Evolutionary conservation across 1,284 basidiomycete genomes (phyloP), one percentile per base, ranked within the genome.

Genomic region (Cutaneotrichosporon dermatis): DNA sequence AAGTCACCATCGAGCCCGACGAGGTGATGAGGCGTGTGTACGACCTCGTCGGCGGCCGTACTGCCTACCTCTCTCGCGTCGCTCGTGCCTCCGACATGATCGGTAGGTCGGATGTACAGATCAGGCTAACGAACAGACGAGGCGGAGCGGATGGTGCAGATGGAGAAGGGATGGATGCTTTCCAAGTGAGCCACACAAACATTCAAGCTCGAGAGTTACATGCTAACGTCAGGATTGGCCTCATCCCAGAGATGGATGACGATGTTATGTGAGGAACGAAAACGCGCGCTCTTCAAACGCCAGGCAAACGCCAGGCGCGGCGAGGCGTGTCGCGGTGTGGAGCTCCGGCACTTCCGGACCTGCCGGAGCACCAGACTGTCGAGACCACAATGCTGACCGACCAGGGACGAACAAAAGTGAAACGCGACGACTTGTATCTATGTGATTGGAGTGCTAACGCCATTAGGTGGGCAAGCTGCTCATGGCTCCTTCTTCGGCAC

Each of bases 81-180:
- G 70, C 86, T 2, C 83, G 83, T 57, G 78, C 85, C 1, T 75
- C 76, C 35, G 82, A 90, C 70, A 85, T 88, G 80, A 63, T 85
- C 8, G 75, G 79, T 74, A 25, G 25, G 25, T 25, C 25, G 25
- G 25, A 25, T 25, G 25, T 25, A 25, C 25, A 25, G 25, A 25
- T 25, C 25, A 25, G 25, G 46, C 46, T 49, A 36, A 49, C 10
- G 11, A 25, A 6, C 53, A 73, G 77, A 74, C n/a, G 84, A 84
- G 75, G 87, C 88, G 2, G 76, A 82, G 55, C 79, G 84, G 51
- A 79, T 90, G 74, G 79, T 89, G 12, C 68, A 79, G 13, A 81
- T 84, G n/a, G 90, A 92, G 77, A 88, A 88, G 70, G 85, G 83
- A 33, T 91, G 88, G 88, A 77, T 90, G 37, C 77, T 86, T 43